Evolutionary conservation across 306 rosid genomes (phyloP).

Genomic region (Sophora flavescens): DNA sequence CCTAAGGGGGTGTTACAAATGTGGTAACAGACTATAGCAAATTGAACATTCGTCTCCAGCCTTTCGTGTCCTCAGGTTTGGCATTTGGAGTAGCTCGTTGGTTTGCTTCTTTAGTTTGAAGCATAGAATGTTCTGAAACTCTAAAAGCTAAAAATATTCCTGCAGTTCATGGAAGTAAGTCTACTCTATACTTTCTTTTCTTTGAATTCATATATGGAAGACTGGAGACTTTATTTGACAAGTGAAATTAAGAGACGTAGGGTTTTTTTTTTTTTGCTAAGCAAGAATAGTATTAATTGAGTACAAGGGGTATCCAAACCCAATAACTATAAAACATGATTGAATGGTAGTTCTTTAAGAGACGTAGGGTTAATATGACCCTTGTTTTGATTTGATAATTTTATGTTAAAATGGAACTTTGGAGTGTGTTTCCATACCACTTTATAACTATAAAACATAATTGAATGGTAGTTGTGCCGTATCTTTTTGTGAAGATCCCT

Average conservation of each 20-base stretch:
- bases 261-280: too few species aligned
- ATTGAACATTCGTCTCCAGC: conserved; percentile 19
- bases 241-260: neutral
- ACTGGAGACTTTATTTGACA: neutral
- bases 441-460: too few species aligned
- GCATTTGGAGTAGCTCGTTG: conserved; percentile 59
- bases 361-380: neutral
- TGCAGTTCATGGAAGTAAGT: conserved; percentile 27
- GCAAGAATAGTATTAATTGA: too few species aligned
- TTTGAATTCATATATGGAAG: too few species aligned
- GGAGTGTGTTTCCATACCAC: neutral
- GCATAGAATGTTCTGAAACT: conserved; percentile 20
- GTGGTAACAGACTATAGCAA: conserved; percentile 43
- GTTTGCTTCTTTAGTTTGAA: conserved; percentile 42
- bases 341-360: neutral
- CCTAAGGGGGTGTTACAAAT: too few species aligned
- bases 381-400: neutral
- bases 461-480: neutral
- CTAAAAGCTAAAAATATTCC: neutral
- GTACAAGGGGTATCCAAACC: too few species aligned
- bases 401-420: neutral
- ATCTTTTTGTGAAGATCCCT: too few species aligned
- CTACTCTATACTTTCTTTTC: too few species aligned
- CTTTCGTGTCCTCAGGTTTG: conserved; percentile 52
- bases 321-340: neutral